Evolutionary conservation across 257 asterid species (phyloP), one percentile per base, ranked within the genome.

Genomic region (Capsicum baccatum): DNA sequence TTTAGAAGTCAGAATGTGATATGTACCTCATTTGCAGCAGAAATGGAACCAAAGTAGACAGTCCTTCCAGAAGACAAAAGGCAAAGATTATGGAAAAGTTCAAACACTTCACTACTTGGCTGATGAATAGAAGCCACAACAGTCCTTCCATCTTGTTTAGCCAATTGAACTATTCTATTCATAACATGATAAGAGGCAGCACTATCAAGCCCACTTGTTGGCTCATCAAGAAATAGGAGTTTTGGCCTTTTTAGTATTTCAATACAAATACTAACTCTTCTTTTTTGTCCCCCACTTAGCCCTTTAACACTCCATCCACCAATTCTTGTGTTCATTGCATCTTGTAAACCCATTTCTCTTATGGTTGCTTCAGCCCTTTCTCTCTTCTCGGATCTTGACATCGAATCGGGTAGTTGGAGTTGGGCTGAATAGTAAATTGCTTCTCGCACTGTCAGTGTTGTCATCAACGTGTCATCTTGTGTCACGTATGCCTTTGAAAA

Each of bases 301-400:
- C 96, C 96, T 85, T 89, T 91, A 3, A 90, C 91, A n/a, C 87
- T 84, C 96, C 94, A 91, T 57, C 94, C 94, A 80, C 96, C 96
- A 13, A 92, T 90, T 80, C 92, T 85, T 3, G 96, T 90, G 73
- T 91, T 62, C 67, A 88, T 70, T 7, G 93, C 89, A 48, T 91
- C 92, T 70, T 85, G 90, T 73, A 92, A 79, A 0, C 96, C 96
- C 96, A 91, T 91, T 58, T 91, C 93, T 79, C 74, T 88, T 3
- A 91, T 92, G 0, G 89, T 85, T 0, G 78, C 68, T 39, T 92
- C 94, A 3, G 90, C 94, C 64, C 94, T 79, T 39, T 90, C 87
- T 60, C 64, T 85, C 79, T 91, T 91, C 80, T 88, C 90, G 0
- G 89, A 79, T 66, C 64, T 86, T 16, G 96, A 82, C 92, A 89